phyloP scores from a whole-genome alignment of 306 rosid species.

The Castanospermum australe region DNA sequence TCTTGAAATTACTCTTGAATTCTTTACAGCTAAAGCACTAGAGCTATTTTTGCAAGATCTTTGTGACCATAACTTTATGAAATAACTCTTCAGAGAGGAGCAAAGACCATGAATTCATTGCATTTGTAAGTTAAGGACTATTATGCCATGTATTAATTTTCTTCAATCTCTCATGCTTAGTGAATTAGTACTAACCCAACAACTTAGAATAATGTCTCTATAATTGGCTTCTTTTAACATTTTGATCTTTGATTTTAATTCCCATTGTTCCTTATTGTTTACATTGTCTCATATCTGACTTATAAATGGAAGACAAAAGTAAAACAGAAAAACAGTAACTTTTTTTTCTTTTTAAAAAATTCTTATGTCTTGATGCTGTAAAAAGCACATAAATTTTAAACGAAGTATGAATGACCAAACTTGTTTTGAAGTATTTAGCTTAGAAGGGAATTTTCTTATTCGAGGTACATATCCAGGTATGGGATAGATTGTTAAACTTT shows the following conservation, averaged over 20 bases:
- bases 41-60: conserved; percentile 98
- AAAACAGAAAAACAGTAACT: neutral
- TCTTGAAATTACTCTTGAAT: conserved; percentile 28
- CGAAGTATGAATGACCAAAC: neutral
- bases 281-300: neutral
- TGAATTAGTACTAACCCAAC: conserved; percentile 1
- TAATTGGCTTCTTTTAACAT: neutral
- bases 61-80: conserved; percentile 95
- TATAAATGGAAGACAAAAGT: neutral
- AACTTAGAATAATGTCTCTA: neutral
- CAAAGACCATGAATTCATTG: conserved; percentile 94
- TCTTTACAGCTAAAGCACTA: conserved; percentile 86
- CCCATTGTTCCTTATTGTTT: neutral
- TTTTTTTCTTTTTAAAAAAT: neutral
- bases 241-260: neutral
- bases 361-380: neutral
- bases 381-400: neutral
- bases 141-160: neutral
- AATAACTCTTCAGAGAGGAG: conserved; percentile 97
- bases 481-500: neutral
- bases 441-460: neutral
- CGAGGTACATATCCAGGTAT: neutral
- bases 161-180: neutral
- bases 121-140: conserved; percentile 75
- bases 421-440: too few species aligned